phyloP scores from a whole-genome alignment of 768 basidiomycete species.

The Scleroderma citrinum region DNA sequence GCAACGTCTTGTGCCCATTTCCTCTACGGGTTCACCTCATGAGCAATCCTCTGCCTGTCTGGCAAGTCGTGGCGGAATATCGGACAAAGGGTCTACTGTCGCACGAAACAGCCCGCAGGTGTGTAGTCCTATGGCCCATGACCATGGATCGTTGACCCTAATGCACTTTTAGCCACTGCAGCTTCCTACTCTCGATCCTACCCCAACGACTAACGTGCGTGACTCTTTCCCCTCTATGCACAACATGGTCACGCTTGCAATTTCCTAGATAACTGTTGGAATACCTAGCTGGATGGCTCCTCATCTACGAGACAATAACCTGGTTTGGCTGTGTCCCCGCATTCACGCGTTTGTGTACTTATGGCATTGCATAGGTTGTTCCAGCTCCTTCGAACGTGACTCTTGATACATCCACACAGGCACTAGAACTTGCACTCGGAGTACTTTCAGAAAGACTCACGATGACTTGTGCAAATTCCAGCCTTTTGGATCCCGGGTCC shows the following conservation, averaged over 20 bases:
- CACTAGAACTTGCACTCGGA: conserved; percentile 50
- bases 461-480: conserved; percentile 34
- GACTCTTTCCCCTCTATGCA: not conserved
- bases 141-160: not conserved
- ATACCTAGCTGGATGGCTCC: conserved; percentile 8
- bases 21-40: conserved; percentile 4
- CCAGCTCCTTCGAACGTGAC: conserved; percentile 9
- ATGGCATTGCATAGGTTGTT: conserved; percentile 13
- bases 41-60: conserved; percentile 3
- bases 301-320: conserved; percentile 13
- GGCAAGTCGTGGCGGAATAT: conserved; percentile 4
- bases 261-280: conserved; percentile 17
- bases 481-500: conserved; percentile 38
- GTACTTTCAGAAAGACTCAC: conserved; percentile 47
- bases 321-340: conserved; percentile 5
- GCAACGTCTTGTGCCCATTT: conserved; percentile 36
- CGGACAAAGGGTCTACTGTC: conserved; percentile 9
- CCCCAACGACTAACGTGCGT: conserved; percentile 23
- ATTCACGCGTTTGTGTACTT: not conserved
- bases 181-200: conserved; percentile 29
- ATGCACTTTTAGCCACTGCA: conserved; percentile 18
- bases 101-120: conserved; percentile 21
- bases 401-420: conserved; percentile 31
- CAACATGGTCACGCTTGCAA: conserved; percentile 1
- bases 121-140: not conserved